Conservation (phyloP, 2,329 filamentous ascomycete genomes). For the Chaetoscypha palmicola region DNA sequence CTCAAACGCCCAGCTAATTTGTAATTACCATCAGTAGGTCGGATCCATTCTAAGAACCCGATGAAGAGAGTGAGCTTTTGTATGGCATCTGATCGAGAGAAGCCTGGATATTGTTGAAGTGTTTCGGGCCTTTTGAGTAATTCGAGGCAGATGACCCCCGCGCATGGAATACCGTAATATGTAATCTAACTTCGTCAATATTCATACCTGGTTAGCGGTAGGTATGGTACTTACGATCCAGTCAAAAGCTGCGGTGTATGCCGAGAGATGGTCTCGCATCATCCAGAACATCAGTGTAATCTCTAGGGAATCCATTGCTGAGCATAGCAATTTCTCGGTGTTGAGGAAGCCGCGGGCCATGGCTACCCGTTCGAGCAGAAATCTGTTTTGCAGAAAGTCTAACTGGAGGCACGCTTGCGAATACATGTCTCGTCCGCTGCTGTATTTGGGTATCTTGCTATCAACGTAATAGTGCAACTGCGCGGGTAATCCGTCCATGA, state of each 20-base stretch:
- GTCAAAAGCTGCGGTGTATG: slow-evolving; percentile 21
- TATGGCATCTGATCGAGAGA: slow-evolving; percentile 25
- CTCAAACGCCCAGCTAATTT: slow-evolving; percentile 20
- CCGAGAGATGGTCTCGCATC: slow-evolving; percentile 22
- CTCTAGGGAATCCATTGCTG: slow-evolving; percentile 27
- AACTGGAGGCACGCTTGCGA: slow-evolving; percentile 20
- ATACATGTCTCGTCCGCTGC: slow-evolving; percentile 14
- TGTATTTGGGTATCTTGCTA: slow-evolving; percentile 16
- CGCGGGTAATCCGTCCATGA: slow-evolving; percentile 16
- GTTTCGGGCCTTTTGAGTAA: slow-evolving; percentile 19
- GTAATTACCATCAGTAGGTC: slow-evolving; percentile 28
- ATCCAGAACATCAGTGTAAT: slow-evolving; percentile 26
- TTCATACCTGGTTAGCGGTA: slow-evolving; percentile 4
- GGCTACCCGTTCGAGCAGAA: slow-evolving; percentile 25
- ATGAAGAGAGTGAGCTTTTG: slow-evolving; percentile 29
- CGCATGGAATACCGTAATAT: slow-evolving; percentile 25
- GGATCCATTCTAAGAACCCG: slow-evolving; percentile 28
- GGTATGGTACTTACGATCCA: slow-evolving; percentile 24
- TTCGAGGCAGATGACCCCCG: slow-evolving; percentile 27
- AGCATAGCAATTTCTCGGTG: slow-evolving; percentile 22
- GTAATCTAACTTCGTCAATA: slow-evolving; percentile 8
- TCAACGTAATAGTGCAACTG: slow-evolving; percentile 22
- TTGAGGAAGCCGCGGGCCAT: slow-evolving; percentile 19
- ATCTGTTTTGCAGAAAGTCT: slow-evolving; percentile 25
- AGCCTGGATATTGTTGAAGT: slow-evolving; percentile 11